Conservation (phyloP, 2,329 filamentous ascomycete genomes). For the Knufia petricola region DNA sequence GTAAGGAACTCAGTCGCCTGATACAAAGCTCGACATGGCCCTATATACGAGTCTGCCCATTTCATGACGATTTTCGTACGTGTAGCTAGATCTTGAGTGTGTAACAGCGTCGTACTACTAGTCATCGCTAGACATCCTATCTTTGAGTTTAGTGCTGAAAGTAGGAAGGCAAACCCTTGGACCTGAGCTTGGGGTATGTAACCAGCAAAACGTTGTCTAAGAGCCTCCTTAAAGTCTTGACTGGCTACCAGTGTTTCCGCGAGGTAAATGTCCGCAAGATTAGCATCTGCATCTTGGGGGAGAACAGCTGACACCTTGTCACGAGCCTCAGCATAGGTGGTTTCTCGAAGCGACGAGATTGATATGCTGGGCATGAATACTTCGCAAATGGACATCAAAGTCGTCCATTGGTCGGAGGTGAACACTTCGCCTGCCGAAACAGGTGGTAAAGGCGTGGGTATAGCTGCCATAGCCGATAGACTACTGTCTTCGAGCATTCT, state of each 20-base stretch:
- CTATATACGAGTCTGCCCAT: conserved; percentile 46
- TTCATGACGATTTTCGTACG: conserved; percentile 44
- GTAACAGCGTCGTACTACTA: conserved; percentile 46
- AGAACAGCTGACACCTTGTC: conserved; percentile 18
- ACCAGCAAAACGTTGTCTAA: conserved; percentile 40
- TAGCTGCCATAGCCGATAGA: conserved; percentile 21
- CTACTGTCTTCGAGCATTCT: conserved; percentile 12
- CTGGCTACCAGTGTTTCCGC: conserved; percentile 35
- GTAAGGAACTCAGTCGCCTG: conserved; percentile 41
- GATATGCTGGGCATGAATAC: conserved; percentile 47
- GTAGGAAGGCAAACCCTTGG: conserved; percentile 42
- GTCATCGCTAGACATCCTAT: conserved; percentile 49
- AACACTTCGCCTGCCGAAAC: conserved; percentile 40
- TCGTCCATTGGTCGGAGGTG: conserved; percentile 48
- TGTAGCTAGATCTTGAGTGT: conserved; percentile 44
- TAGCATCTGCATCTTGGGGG: conserved; percentile 27
- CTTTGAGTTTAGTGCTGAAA: conserved; percentile 46
- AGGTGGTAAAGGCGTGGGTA: conserved; percentile 40
- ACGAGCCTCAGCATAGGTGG: conserved; percentile 4
- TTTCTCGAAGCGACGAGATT: conserved; percentile 28
- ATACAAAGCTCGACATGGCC: conserved; percentile 42
- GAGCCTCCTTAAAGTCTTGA: conserved; percentile 40
- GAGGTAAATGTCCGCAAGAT: conserved; percentile 37
- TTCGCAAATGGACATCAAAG: conserved; percentile 48
- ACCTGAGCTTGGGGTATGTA: conserved; percentile 41